Base-by-base conservation (phyloP, 306 rosid species). In the Glycyrrhiza uralensis region DNA sequence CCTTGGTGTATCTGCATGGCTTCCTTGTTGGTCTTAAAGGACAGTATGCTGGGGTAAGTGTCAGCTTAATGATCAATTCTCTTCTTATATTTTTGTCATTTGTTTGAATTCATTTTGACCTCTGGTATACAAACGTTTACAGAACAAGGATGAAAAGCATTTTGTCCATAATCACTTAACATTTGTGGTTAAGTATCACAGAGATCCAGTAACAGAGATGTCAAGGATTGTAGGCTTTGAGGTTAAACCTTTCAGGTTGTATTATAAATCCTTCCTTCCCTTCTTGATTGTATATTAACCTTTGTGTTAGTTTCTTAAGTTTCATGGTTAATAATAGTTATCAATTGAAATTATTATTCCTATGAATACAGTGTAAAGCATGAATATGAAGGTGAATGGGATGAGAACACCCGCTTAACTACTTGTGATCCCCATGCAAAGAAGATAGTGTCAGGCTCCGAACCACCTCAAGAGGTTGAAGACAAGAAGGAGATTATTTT, bases 141-240 rank as follows among this genome's bases (percentile, higher is more conserved):
- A 92, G 96, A 83, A 69, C 87, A 92, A 92, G 85, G 92, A 87
- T 6, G 92, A 88, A 80, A 89, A 85, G 26, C 86, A 86, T 79
- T 92, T 87, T 66, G 83, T 92, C 77, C 85, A 92, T 83, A 92
- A 92, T 69, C 98, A 89, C 81, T 85, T 92, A 15, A 76, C 89
- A 50, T 92, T 92, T 77, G 69, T 71, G 36, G 90, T 92, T 52
- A 92, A 89, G 86, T 81, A 69, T 86, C 98, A 92, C 69, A 85
- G 80, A 74, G 98, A 90, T 86, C 86, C 72, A 46, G 57, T 82
- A 58, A 87, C 87, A 29, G 91, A 92, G 71, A 72, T 60, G 60
- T 85, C 96, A 38, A 88, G 96, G 88, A 92, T 92, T 1, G 98
- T 92, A 1, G 96, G 95, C 79, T 92, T 92, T 80, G 98, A 92